Evolutionary conservation across 805 yeast genomes (phyloP).

Genomic region (Komagataella ulmi): DNA sequence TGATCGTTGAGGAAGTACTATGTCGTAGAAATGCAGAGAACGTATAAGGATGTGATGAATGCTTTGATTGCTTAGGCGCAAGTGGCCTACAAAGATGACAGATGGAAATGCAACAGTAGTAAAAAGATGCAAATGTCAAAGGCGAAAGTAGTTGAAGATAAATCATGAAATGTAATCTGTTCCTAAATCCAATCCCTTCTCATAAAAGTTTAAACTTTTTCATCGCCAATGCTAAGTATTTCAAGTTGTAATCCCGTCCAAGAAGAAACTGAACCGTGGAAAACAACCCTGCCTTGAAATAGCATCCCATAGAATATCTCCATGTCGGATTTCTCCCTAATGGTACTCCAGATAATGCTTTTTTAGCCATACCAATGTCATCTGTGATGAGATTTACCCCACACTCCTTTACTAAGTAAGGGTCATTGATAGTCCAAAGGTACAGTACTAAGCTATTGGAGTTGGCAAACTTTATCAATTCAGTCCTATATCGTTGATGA

Average conservation of each 20-base stretch:
- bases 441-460: background rate
- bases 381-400: background rate
- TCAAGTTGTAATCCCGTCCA: background rate
- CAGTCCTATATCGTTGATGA: background rate
- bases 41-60: background rate
- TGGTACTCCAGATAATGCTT: background rate
- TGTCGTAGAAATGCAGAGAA: no score
- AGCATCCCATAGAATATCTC: background rate
- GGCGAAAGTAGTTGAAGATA: background rate
- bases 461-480: background rate
- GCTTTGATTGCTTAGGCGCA: background rate
- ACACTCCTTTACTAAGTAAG: background rate
- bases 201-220: background rate
- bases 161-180: no score
- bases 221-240: background rate
- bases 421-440: background rate
- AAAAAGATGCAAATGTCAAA: background rate
- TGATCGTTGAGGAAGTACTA: background rate
- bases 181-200: background rate
- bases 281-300: background rate
- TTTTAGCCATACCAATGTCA: background rate
- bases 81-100: background rate
- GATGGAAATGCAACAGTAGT: background rate
- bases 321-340: background rate
- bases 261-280: background rate